phyloP scores from a whole-genome alignment of 768 basidiomycete genomes.

The Brasilioporus rufonigricans region DNA sequence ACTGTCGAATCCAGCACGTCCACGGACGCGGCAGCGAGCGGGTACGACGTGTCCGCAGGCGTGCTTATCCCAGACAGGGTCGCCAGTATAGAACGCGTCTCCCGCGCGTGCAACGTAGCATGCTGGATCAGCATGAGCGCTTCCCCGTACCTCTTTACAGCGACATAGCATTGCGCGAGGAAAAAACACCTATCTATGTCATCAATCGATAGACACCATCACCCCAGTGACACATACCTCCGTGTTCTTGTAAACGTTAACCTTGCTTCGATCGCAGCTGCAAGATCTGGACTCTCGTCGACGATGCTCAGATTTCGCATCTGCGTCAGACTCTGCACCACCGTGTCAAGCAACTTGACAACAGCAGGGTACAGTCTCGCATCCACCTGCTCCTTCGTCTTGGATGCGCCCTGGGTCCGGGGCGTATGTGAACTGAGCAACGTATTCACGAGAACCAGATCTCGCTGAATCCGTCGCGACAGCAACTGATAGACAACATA shows the following conservation, averaged over 20 bases:
- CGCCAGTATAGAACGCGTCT: constrained; percentile 55
- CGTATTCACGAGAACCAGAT: constrained; percentile 74
- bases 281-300: constrained; percentile 83
- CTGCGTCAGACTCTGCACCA: constrained; percentile 81
- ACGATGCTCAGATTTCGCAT: constrained; percentile 82
- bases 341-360: constrained; percentile 84
- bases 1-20: constrained; percentile 54
- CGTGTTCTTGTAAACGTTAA: constrained; percentile 72
- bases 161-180: constrained; percentile 72
- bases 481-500: constrained; percentile 88
- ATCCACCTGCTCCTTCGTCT: constrained; percentile 54
- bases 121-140: constrained; percentile 69
- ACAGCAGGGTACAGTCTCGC: constrained; percentile 78
- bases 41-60: constrained; percentile 47
- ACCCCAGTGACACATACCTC: constrained; percentile 43
- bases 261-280: constrained; percentile 73
- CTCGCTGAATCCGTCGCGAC: constrained; percentile 83
- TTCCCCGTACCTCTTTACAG: constrained; percentile 69
- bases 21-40: constrained; percentile 43
- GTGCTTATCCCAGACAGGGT: constrained; percentile 46
- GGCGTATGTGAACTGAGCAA: constrained; percentile 47
- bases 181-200: constrained; percentile 56
- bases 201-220: not conserved
- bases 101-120: constrained; percentile 70
- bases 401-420: constrained; percentile 22